Evolutionary conservation across 352 stramenopile genomes (phyloP).

Genomic region (Peronospora destructor): DNA sequence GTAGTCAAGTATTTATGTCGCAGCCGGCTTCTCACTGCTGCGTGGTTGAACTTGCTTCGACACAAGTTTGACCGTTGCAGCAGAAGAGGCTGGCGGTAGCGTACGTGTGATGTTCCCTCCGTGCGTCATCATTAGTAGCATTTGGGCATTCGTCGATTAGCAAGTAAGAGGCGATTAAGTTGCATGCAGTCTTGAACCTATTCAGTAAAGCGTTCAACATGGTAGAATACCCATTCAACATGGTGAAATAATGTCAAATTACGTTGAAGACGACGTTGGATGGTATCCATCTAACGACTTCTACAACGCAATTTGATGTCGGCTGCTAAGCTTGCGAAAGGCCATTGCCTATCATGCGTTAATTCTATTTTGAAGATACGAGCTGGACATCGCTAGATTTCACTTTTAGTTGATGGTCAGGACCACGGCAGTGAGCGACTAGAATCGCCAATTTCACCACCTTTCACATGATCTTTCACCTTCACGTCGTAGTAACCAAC

Average conservation of each 20-base stretch:
- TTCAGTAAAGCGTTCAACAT: constrained; percentile 3
- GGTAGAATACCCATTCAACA: constrained; percentile 4
- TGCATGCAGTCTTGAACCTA: neutral
- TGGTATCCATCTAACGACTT: no score
- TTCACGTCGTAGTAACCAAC: constrained; percentile 79
- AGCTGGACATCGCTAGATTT: constrained; percentile 10
- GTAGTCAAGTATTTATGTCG: constrained; percentile 49
- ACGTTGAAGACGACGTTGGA: no score
- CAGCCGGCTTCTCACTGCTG: constrained; percentile 14
- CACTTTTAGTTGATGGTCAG: constrained; percentile 21
- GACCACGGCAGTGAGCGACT: constrained; percentile 58
- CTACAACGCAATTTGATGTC: neutral
- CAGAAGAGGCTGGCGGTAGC: constrained; percentile 13
- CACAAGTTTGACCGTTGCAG: constrained; percentile 6
- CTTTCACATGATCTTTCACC: constrained; percentile 52
- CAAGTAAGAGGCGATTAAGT: constrained; percentile 1
- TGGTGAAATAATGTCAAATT: no score
- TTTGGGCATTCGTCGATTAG: constrained; percentile 13
- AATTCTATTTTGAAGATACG: constrained; percentile 12
- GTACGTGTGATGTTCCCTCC: constrained; percentile 23
- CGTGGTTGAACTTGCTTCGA: constrained; percentile 16
- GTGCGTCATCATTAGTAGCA: constrained; percentile 21
- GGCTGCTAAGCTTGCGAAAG: neutral
- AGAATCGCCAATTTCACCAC: constrained; percentile 71
- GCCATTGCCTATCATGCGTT: constrained; percentile 14